Evolutionary conservation across 2,329 filamentous ascomycete species (phyloP).

Genomic region (Pseudonectria buxi): DNA sequence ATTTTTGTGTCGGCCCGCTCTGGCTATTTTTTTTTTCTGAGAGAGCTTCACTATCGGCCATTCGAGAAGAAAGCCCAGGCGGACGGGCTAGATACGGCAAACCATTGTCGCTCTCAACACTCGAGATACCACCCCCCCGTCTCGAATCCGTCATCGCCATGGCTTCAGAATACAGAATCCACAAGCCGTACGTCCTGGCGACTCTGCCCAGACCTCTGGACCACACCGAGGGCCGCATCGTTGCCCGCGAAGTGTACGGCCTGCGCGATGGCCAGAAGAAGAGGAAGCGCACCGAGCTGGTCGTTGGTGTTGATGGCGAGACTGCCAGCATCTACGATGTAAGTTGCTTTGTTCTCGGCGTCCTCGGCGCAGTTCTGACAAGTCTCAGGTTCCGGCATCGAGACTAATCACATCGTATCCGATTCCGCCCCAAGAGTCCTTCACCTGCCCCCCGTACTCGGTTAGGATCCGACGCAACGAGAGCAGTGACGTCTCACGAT

Average conservation of each 20-base stretch:
- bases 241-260: conserved; percentile 55
- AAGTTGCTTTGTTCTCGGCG: conserved; percentile 16
- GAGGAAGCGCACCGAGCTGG: conserved; percentile 56
- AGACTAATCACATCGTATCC: conserved; percentile 60
- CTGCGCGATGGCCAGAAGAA: conserved; percentile 51
- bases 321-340: conserved; percentile 61
- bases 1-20: conserved; percentile 28
- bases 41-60: conserved; percentile 18
- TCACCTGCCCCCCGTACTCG: conserved; percentile 56
- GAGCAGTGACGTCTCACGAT: conserved; percentile 44
- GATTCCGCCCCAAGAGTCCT: conserved; percentile 56
- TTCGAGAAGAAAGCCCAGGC: conserved; percentile 12
- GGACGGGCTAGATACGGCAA: conserved; percentile 8
- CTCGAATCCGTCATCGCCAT: conserved; percentile 29
- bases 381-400: conserved; percentile 49
- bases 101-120: conserved; percentile 15
- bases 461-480: conserved; percentile 45
- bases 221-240: conserved; percentile 42
- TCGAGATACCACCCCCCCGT: conserved; percentile 4
- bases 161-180: conserved; percentile 55
- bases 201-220: conserved; percentile 53
- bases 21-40: conserved; percentile 29
- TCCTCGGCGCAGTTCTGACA: conserved; percentile 3
- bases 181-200: conserved; percentile 58
- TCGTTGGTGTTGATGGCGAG: conserved; percentile 59